These are phyloP conservation scores for Exophiala mesophila DNA, from an alignment of 2,329 filamentous ascomycete genomes.

Conservation along the genomic window DNA sequence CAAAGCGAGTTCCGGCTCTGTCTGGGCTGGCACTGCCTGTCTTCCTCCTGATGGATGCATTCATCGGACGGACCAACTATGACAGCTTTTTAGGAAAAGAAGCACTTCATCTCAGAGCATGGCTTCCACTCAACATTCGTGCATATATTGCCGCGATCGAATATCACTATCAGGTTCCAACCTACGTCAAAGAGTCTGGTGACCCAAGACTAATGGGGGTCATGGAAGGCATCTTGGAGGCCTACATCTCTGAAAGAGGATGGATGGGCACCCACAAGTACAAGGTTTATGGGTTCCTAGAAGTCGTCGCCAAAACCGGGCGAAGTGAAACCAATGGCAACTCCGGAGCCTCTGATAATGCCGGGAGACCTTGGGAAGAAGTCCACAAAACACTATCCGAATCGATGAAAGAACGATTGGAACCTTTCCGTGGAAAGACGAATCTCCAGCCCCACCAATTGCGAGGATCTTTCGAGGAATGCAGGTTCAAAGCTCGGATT, in stretches of 20 bases:
- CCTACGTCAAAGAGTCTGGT: slow-evolving; percentile 16
- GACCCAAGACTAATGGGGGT: slow-evolving; percentile 15
- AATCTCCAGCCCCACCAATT: slow-evolving; percentile 13
- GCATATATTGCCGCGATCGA: slow-evolving; percentile 17
- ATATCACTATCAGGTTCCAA: slow-evolving; percentile 14
- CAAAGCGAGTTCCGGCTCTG: slow-evolving; percentile 14
- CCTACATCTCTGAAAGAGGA: slow-evolving; percentile 15
- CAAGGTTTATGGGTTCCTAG: slow-evolving; percentile 17
- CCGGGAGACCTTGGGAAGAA: slow-evolving; percentile 16
- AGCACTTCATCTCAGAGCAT: slow-evolving; percentile 12
- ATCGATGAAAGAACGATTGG: slow-evolving; percentile 16
- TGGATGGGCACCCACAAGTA: slow-evolving; percentile 17
- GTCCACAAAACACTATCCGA: slow-evolving; percentile 18
- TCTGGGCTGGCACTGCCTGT: slow-evolving; percentile 15
- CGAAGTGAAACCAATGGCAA: slow-evolving; percentile 18
- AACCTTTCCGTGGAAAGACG: slow-evolving; percentile 16
- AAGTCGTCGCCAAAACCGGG: slow-evolving; percentile 17
- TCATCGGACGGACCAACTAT: slow-evolving; percentile 12
- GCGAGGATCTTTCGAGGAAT: slow-evolving; percentile 15
- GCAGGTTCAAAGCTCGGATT: slow-evolving; percentile 17
- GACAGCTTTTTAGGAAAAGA: slow-evolving; percentile 11
- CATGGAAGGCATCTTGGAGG: slow-evolving; percentile 16
- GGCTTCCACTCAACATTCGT: slow-evolving; percentile 17
- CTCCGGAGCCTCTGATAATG: slow-evolving; percentile 11
- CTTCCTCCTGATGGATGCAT: slow-evolving; percentile 16